Evolutionary conservation across 495 filamentous ascomycete species (phyloP).

Genomic region (Bacidia rubella): DNA sequence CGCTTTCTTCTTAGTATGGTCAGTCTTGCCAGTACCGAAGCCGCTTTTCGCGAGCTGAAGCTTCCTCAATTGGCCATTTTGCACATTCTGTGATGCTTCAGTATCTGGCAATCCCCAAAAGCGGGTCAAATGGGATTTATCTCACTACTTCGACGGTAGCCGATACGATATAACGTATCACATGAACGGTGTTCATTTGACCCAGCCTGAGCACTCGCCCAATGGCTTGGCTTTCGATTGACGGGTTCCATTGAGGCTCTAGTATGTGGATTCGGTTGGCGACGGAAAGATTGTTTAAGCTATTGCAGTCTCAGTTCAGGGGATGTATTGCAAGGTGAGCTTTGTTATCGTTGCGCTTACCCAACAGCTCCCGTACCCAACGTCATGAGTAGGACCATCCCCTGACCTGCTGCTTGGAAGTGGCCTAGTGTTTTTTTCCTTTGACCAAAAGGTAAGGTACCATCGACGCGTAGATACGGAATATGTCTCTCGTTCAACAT

Average conservation of each 20-base stretch:
- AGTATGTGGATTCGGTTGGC: constrained; percentile 2
- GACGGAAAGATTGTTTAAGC: not conserved
- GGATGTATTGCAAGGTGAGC: too few relatives aligned
- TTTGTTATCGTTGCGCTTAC: too few relatives aligned
- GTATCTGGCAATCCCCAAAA: not conserved
- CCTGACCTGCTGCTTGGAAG: not conserved
- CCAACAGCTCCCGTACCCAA: not conserved
- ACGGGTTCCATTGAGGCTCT: not conserved
- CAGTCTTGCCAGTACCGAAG: not conserved
- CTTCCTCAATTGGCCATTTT: not conserved
- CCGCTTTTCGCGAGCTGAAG: not conserved
- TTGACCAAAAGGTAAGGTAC: not conserved
- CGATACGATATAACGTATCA: not conserved
- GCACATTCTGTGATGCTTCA: not conserved
- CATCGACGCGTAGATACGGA: not conserved
- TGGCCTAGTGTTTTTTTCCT: not conserved
- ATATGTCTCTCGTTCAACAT: not conserved
- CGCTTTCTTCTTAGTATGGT: not conserved
- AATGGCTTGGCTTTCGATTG: not conserved
- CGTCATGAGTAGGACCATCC: not conserved
- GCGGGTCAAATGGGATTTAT: not conserved
- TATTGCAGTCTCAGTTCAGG: not conserved
- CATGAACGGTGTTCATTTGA: not conserved
- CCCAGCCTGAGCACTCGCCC: not conserved
- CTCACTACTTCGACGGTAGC: not conserved